These are phyloP conservation scores for Globisporangium acanthophoron DNA, from an alignment of 352 stramenopile species.

Conservation along the genomic window DNA sequence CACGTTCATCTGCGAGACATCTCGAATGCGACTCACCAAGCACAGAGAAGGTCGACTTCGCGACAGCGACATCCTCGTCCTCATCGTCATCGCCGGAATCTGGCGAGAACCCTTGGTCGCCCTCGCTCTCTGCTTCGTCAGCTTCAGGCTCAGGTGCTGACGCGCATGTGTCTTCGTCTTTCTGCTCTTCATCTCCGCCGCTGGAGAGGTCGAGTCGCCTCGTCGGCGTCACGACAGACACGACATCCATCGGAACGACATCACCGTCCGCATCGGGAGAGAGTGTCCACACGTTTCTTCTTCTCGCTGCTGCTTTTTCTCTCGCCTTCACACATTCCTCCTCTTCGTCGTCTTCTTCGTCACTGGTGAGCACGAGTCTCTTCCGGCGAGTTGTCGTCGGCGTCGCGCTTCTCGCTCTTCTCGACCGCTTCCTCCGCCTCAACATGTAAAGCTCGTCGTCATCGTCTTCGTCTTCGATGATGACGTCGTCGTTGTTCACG, in stretches of 20 bases:
- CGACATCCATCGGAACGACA: background rate
- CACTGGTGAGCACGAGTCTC: background rate
- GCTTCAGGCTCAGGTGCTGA: background rate
- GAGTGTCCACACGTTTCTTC: background rate
- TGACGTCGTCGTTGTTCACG: conserved; percentile 13
- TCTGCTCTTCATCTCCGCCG: background rate
- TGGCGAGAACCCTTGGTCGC: background rate
- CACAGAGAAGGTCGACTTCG: background rate
- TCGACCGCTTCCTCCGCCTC: background rate
- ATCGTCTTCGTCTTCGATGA: conserved; percentile 12
- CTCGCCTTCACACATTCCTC: background rate
- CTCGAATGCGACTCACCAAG: background rate
- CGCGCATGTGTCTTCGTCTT: background rate
- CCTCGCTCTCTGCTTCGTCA: background rate
- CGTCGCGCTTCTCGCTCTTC: background rate
- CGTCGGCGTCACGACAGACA: background rate
- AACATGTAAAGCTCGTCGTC: background rate
- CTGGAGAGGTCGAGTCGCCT: background rate
- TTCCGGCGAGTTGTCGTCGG: background rate
- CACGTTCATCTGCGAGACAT: background rate
- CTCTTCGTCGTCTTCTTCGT: background rate
- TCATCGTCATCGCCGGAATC: background rate
- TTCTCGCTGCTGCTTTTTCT: background rate
- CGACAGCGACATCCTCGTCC: background rate
- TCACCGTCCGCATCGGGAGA: background rate